Evolutionary conservation across 2,329 filamentous ascomycete genomes (phyloP).

Genomic region (Talaromyces rugulosus): DNA sequence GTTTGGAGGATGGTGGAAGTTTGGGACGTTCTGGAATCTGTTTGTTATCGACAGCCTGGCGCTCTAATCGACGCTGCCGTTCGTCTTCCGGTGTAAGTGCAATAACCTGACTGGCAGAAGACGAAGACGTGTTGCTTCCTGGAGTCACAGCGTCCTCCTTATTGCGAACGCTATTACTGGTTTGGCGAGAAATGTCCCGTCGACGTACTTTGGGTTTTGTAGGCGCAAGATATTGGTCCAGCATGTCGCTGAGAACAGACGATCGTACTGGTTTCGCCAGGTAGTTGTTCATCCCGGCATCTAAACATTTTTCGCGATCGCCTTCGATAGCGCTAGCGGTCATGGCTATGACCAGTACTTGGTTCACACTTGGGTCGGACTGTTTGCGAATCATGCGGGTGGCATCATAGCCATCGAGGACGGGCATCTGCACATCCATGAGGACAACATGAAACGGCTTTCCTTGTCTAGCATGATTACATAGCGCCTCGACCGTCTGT

Average conservation of each 20-base stretch:
- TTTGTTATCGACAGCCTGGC: not conserved
- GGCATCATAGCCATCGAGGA: constrained; percentile 87
- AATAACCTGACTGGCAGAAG: constrained; percentile 20
- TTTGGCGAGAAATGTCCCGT: constrained; percentile 26
- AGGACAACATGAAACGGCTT: constrained; percentile 83
- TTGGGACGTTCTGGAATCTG: not conserved
- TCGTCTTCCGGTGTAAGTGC: constrained; percentile 10
- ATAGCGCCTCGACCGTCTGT: constrained; percentile 82
- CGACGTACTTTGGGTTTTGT: constrained; percentile 33
- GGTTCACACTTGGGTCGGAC: constrained; percentile 67
- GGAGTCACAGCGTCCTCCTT: constrained; percentile 21
- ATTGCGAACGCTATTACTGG: constrained; percentile 21
- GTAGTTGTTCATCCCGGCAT: constrained; percentile 96
- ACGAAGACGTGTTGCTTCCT: constrained; percentile 23
- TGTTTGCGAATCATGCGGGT: constrained; percentile 79
- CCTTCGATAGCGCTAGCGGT: constrained; percentile 92
- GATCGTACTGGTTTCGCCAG: constrained; percentile 92
- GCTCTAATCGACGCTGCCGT: not conserved
- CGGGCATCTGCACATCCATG: constrained; percentile 97
- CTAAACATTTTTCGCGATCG: constrained; percentile 91
- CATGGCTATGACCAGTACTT: constrained; percentile 94
- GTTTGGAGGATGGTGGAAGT: not conserved
- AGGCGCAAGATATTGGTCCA: constrained; percentile 63
- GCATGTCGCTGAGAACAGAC: constrained; percentile 77
- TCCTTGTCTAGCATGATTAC: constrained; percentile 64